Percentiles rank a stretch among this genome's conserved stretches.
Conservation (phyloP, 2,329 filamentous ascomycete genomes). For the Zasmidium angulare region DNA sequence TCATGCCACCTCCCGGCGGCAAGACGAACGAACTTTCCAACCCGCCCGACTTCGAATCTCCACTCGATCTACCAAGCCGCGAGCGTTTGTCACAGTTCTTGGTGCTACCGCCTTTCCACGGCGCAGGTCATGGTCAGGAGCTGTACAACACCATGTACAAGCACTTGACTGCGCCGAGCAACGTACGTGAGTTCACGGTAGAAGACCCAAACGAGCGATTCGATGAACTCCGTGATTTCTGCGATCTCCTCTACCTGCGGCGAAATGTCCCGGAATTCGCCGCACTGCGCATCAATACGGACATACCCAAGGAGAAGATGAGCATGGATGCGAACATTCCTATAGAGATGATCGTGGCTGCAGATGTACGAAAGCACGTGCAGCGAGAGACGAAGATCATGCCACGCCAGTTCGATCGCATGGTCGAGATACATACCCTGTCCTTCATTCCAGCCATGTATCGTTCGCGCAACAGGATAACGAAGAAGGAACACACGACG, state of each 20-base stretch:
- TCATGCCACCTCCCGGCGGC: slow-evolving; percentile 30
- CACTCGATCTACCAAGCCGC: slow-evolving; percentile 67
- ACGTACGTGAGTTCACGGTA: slow-evolving; percentile 81
- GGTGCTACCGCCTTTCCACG: slow-evolving; percentile 83
- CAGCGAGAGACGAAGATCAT: slow-evolving; percentile 68
- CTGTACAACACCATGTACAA: slow-evolving; percentile 81
- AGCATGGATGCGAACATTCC: slow-evolving; percentile 53
- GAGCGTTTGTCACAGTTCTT: slow-evolving; percentile 91
- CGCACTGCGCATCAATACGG: slow-evolving; percentile 50
- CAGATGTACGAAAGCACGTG: slow-evolving; percentile 56
- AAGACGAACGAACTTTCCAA: slow-evolving; percentile 19
- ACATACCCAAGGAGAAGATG: slow-evolving; percentile 50
- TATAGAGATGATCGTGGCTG: slow-evolving; percentile 58
- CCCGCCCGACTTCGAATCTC: slow-evolving; percentile 40
- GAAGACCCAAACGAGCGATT: slow-evolving; percentile 92
- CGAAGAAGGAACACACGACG: slow-evolving; percentile 47
- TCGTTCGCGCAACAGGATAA: slow-evolving; percentile 49
- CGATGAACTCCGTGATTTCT: slow-evolving; percentile 74
- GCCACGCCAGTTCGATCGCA: slow-evolving; percentile 70
- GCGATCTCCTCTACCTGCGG: slow-evolving; percentile 67
- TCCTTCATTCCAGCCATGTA: slow-evolving; percentile 52
- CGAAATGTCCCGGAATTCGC: slow-evolving; percentile 39
- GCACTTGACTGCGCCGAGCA: slow-evolving; percentile 61
- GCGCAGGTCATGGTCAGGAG: slow-evolving; percentile 71
- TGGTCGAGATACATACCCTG: slow-evolving; percentile 74